A percentile compares a stretch with the other conserved stretches of the same genome.
Conservation (phyloP, 768 basidiomycete species). For the Kwoniella dendrophila region DNA sequence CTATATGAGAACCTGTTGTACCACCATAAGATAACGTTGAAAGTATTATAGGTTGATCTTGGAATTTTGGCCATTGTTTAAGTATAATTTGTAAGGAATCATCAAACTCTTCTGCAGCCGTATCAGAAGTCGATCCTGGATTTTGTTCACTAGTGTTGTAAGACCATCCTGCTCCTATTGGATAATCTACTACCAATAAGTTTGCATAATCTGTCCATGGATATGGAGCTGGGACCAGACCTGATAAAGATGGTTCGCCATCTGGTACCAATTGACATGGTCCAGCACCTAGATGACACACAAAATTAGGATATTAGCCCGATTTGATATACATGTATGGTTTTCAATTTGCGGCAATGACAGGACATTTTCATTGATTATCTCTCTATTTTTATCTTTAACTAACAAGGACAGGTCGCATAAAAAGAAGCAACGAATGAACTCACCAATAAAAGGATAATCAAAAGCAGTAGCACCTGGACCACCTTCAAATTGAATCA, state of each 20-base stretch:
- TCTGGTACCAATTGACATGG: constrained; percentile 7
- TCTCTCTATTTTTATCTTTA: no score
- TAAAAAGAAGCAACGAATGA: no score
- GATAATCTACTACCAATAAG: constrained; percentile 9
- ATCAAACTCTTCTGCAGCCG: constrained; percentile 10
- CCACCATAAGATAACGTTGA: constrained; percentile 13
- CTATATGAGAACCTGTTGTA: constrained; percentile 1
- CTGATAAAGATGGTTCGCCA: background rate
- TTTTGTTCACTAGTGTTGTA: background rate
- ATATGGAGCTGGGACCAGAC: constrained; percentile 3
- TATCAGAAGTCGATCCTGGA: constrained; percentile 1
- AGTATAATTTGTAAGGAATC: constrained; percentile 12
- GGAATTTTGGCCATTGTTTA: constrained; percentile 8
- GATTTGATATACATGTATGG: background rate
- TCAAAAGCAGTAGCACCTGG: constrained; percentile 13
- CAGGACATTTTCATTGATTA: no score
- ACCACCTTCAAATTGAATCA: constrained; percentile 16
- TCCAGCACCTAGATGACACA: constrained; percentile 9
- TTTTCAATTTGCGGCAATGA: background rate
- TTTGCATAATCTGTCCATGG: constrained; percentile 17
- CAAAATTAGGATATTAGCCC: no score
- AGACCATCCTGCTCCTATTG: constrained; percentile 11
- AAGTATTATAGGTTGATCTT: constrained; percentile 7
- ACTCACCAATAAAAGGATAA: constrained; percentile 15
- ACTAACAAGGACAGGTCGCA: no score